Evolutionary conservation across 2,329 filamentous ascomycete species (phyloP).

Genomic region (Myriosclerotinia duriaeana): DNA sequence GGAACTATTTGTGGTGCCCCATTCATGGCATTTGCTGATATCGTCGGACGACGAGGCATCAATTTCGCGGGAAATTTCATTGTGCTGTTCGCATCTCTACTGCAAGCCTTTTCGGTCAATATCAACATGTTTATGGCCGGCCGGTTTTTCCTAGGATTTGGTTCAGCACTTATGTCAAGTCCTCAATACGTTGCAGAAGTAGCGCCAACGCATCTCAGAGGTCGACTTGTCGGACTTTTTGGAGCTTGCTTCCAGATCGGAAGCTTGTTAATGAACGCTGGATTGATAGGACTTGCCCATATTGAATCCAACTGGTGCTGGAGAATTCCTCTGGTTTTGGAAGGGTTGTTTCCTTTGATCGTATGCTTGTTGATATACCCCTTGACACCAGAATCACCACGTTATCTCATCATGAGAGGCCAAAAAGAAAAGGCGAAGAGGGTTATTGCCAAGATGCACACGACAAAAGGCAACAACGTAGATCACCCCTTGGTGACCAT

Average conservation of each 20-base stretch:
- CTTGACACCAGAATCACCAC: constrained; percentile 40
- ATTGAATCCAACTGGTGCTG: constrained; percentile 24
- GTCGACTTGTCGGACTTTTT: constrained; percentile 49
- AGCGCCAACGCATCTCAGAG: constrained; percentile 49
- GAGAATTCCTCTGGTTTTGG: constrained; percentile 32
- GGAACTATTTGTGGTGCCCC: constrained; percentile 50
- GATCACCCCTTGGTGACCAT: constrained; percentile 30
- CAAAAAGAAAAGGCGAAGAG: constrained; percentile 41
- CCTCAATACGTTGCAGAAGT: constrained; percentile 51
- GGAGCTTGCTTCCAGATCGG: constrained; percentile 47
- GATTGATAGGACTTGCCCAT: constrained; percentile 43
- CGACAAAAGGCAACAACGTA: constrained; percentile 42
- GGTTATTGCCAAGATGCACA: constrained; percentile 49
- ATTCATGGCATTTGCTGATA: constrained; percentile 51
- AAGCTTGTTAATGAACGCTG: constrained; percentile 44
- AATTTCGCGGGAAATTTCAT: constrained; percentile 49
- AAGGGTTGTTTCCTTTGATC: constrained; percentile 43
- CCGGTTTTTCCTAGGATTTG: constrained; percentile 35
- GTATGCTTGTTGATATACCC: constrained; percentile 36
- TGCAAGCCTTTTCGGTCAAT: constrained; percentile 32
- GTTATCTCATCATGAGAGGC: constrained; percentile 43
- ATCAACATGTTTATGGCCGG: constrained; percentile 35
- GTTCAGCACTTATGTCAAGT: constrained; percentile 33
- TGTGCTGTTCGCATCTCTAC: constrained; percentile 46
- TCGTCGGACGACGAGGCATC: constrained; percentile 52